Percentiles rank a stretch among this genome's conserved stretches.
Evolutionary conservation across 768 basidiomycete genomes (phyloP).

Genomic region (Cubamyces lactineus): DNA sequence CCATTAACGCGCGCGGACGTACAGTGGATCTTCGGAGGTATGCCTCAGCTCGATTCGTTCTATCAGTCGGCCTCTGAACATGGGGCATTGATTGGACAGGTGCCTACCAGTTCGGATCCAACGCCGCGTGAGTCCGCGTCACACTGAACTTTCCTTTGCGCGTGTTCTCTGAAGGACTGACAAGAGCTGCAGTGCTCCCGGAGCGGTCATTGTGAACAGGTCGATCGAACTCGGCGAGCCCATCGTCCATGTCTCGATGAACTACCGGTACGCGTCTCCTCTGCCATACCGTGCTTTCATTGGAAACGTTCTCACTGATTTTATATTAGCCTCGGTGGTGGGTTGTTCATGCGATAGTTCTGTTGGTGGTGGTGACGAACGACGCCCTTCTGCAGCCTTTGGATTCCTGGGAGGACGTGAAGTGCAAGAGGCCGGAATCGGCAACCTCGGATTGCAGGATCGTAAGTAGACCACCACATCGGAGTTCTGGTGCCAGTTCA

Average conservation of each 20-base stretch:
- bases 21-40: constrained; percentile 20
- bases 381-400: constrained; percentile 16
- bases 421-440: constrained; percentile 24
- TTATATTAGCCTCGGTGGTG: constrained; percentile 33
- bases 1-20: background rate
- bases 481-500: too few relatives aligned
- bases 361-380: too few relatives aligned
- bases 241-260: constrained; percentile 56
- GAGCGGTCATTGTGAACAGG: constrained; percentile 45
- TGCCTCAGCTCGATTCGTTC: too few relatives aligned
- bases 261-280: constrained; percentile 47
- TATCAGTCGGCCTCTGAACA: too few relatives aligned
- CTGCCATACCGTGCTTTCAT: too few relatives aligned
- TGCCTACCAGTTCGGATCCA: constrained; percentile 14
- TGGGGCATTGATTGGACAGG: background rate
- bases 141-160: too few relatives aligned
- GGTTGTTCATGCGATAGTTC: too few relatives aligned
- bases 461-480: constrained; percentile 17
- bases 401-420: constrained; percentile 31
- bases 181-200: constrained; percentile 42
- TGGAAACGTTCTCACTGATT: too few relatives aligned
- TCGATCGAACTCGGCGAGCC: constrained; percentile 49
- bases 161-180: too few relatives aligned
- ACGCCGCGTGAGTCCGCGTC: constrained; percentile 10
- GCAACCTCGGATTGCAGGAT: constrained; percentile 44